Evolutionary conservation across 768 basidiomycete genomes (phyloP), one percentile per base, ranked within the genome.

Genomic region (Phaffia australis): DNA sequence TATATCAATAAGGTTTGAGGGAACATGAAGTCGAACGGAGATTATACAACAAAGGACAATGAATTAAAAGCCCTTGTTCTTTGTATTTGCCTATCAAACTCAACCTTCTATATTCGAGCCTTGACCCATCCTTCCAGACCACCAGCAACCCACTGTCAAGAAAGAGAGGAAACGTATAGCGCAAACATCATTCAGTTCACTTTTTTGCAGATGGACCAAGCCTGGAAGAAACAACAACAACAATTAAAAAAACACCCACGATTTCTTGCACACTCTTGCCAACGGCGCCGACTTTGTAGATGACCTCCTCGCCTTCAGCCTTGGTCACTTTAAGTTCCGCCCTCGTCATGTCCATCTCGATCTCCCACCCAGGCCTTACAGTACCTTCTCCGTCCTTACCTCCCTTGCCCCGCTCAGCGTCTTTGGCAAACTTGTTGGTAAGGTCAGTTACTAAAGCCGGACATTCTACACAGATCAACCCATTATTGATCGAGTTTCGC

Each of bases 401-500:
- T 1, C 94, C 94, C 18, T 83, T 81, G 23, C 88, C 87, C 1
- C 94, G 80, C 75, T 79, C 79, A 0, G 87, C 88, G 57, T 84
- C 85, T 75, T 83, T 85, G 0, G 85, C 87, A 74, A 86, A 89
- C 56, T 78, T 76, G 50, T 78, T 77, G 1, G 95, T 97, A 64
- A 98, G 79, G 71, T 95, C 91, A 21, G 79, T 77, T 21, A 98
- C 87, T 50, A 99, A 83, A 72, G 87, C 88, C 0, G 94, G 93
- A 66, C 84, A 87, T 78, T 98, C 94, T 55, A 97, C 77, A 74
- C 95, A 95, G 60, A 99, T 89, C 7, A 99, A 81, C 14, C 92
- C 94, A 74, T 99, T 98, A 79, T 99, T 99, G 79, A 98, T 98
- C 21, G 91, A 88, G 76, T 99, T 99, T 42, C 95, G 85, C 80